A percentile compares a stretch with the other conserved stretches of the same genome.
phyloP scores from a whole-genome alignment of 2,329 filamentous ascomycete species.

The Pseudonectria buxi region DNA sequence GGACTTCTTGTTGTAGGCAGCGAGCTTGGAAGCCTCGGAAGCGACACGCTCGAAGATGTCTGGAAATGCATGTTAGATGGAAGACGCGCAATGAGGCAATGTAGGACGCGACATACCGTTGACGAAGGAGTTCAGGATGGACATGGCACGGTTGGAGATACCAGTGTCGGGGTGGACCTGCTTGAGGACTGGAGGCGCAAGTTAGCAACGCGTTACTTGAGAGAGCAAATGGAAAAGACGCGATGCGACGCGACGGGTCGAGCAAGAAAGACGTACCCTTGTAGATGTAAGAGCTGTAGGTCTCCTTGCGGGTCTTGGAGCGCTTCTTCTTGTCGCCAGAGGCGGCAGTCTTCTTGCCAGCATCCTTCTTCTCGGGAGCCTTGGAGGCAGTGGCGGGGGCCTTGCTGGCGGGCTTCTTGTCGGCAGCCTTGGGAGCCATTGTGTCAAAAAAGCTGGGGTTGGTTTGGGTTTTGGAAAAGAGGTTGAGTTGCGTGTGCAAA shows the following conservation, averaged over 20 bases:
- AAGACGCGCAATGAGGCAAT: neutral
- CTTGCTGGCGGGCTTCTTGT: slow-evolving; percentile 99
- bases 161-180: slow-evolving; percentile 99
- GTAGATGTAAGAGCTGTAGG: slow-evolving; percentile 99
- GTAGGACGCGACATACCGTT: slow-evolving; percentile 62
- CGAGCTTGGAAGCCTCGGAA: slow-evolving; percentile 97
- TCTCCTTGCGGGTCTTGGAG: slow-evolving; percentile 99
- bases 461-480: slow-evolving; percentile 6
- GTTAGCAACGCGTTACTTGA: slow-evolving; percentile 9
- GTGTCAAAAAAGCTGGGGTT: slow-evolving; percentile 13
- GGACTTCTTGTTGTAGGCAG: slow-evolving; percentile 99
- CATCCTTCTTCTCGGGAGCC: slow-evolving; percentile 94
- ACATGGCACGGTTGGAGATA: slow-evolving; percentile 99
- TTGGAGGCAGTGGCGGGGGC: slow-evolving; percentile 69
- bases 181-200: slow-evolving; percentile 71
- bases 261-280: slow-evolving; percentile 60
- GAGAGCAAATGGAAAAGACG: slow-evolving; percentile 11
- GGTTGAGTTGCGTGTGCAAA: slow-evolving; percentile 6
- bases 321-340: slow-evolving; percentile 99
- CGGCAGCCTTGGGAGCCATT: slow-evolving; percentile 97
- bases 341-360: slow-evolving; percentile 97
- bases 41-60: slow-evolving; percentile 99
- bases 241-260: neutral
- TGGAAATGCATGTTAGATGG: slow-evolving; percentile 27
- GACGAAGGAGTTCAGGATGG: slow-evolving; percentile 99